Evolutionary conservation across 257 asterid genomes (phyloP).

Genomic region (Coffea eugenioides): DNA sequence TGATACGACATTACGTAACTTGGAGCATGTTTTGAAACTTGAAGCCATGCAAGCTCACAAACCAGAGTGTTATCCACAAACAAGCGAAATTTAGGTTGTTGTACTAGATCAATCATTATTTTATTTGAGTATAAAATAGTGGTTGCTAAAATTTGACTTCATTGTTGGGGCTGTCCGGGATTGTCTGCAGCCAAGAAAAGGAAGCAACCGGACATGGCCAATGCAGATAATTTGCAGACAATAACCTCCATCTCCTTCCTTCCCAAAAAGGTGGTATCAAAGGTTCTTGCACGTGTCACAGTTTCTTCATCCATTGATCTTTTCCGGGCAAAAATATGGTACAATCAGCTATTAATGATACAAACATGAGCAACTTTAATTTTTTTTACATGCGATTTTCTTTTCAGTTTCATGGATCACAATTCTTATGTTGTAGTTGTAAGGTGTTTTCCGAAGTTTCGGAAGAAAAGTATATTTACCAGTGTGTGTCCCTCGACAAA

Average conservation of each 20-base stretch:
- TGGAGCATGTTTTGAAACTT: no score
- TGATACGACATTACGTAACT: no score
- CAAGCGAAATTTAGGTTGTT: no score
- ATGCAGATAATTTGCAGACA: neutral
- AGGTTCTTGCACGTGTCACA: conserved; percentile 23
- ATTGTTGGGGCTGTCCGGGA: no score
- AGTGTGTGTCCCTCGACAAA: conserved; percentile 17
- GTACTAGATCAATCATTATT: no score
- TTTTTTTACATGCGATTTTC: neutral
- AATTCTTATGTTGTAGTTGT: conserved; percentile 19
- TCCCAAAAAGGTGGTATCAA: conserved; percentile 9
- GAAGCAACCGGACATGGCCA: neutral
- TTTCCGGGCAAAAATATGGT: conserved; percentile 22
- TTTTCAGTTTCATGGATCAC: no score
- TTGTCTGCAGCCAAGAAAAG: neutral
- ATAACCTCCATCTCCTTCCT: neutral
- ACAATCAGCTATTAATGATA: neutral
- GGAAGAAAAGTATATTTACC: conserved; percentile 18
- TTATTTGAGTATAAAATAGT: no score
- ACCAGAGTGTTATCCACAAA: no score
- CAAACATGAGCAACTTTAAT: neutral
- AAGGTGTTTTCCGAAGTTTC: conserved; percentile 14
- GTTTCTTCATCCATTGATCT: conserved; percentile 18
- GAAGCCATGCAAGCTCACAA: no score
- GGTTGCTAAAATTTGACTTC: no score